Base-by-base conservation (phyloP, 2,329 filamentous ascomycete species). In the Clonostachys solani region DNA sequence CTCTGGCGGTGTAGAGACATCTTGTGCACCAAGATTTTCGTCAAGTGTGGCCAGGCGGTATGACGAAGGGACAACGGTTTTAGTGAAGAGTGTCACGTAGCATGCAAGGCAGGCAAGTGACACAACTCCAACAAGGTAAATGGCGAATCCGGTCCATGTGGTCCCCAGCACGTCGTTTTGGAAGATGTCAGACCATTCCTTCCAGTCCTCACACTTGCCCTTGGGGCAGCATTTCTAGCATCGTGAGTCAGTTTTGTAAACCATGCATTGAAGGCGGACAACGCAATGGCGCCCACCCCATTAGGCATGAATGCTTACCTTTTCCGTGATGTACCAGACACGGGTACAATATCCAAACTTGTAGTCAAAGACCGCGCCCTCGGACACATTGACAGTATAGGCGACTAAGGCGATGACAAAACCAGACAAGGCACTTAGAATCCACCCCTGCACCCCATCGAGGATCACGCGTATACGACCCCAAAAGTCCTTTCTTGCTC, bases 391-490 rank as follows among this genome's bases (percentile, higher is more conserved):
- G 53, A 97, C 89, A 41, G 86, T 78, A 64, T 96, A 99, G 16
- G 94, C 94, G 48, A 96, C 75, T 9, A 86, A 73, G 10, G 94
- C 94, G 1, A 94, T 90, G 33, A 95, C 69, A 54, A 90, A 84
- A 33, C 94, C 94, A 47, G 95, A 94, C 18, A 97, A 71, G 7
- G 91, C 92, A 46, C 94, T 94, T 42, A 97, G 73, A 48, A 97
- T 83, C 94, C 94, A 99, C 42, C 92, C 94, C 67, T 97, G 92
- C 5, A 87, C 84, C 44, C 89, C 87, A 61, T 99, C 94, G 50
- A 94, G 88, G 59, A 87, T 78, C 2, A 89, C 80, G 42, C 81
- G 72, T 13, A 95, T 56, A 43, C 87, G 84, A n/a, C 92, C 92
- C 62, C 86, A 84, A 50, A 96, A 78, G 67, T 92, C 94, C 63